Conservation (phyloP, 2,329 filamentous ascomycete genomes). For the Dothidotthia symphoricarpi region DNA sequence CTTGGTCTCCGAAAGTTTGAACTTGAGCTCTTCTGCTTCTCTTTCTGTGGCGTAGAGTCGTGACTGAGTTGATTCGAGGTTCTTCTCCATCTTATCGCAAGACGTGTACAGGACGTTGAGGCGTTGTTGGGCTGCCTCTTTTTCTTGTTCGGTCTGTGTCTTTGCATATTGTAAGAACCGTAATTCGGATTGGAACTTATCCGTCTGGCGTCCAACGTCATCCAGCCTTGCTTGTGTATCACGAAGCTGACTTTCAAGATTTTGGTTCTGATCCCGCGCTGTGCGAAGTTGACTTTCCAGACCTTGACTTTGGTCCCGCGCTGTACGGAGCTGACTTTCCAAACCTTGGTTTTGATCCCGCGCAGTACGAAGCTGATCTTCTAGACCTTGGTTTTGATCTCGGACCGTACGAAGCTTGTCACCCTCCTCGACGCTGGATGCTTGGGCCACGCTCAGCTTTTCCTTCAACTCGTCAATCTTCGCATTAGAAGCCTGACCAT, state of each 20-base stretch:
- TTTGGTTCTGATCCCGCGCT: too few relatives aligned
- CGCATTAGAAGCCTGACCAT: conserved; percentile 10
- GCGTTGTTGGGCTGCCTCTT: conserved; percentile 18
- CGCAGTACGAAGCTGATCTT: too few relatives aligned
- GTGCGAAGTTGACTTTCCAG: conserved; percentile 13
- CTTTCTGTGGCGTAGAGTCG: conserved; percentile 13
- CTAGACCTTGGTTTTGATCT: conserved; percentile 5
- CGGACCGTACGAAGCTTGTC: conserved; percentile 6
- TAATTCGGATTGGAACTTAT: conserved; percentile 12
- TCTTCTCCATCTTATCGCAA: conserved; percentile 14
- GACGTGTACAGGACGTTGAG: conserved; percentile 15
- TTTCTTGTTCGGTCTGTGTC: conserved; percentile 13
- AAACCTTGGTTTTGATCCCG: too few relatives aligned
- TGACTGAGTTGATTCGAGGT: conserved; percentile 14
- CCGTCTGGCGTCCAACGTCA: conserved; percentile 10
- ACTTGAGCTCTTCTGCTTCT: conserved; percentile 9
- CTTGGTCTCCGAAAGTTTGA: conserved; percentile 12
- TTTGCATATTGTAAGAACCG: conserved; percentile 19
- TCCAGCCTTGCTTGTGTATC: conserved; percentile 10
- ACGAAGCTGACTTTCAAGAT: conserved; percentile 2
- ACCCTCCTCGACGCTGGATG: conserved; percentile 9
- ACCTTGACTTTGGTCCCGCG: conserved; percentile 1
- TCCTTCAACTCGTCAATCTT: conserved; percentile 12
- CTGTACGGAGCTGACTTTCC: conserved; percentile 8
- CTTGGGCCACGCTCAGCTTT: conserved; percentile 5